Evolutionary conservation across 108 stramenopile species (phyloP).

Genomic region (Stephanodiscus triporus): DNA sequence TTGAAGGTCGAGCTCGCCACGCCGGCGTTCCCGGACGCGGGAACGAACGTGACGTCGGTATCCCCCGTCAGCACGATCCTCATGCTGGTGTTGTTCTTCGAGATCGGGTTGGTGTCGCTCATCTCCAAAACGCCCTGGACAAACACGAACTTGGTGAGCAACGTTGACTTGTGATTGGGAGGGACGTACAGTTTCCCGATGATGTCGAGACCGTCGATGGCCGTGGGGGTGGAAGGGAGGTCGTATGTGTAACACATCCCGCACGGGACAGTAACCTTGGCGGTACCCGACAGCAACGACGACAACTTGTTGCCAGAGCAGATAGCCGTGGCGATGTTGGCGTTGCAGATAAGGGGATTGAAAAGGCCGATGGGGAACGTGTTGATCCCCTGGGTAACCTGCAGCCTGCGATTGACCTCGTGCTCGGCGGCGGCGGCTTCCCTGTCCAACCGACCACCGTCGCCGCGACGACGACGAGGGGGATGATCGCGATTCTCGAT

Average conservation of each 20-base stretch:
- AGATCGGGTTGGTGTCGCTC: conserved; percentile 44
- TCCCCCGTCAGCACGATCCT: conserved; percentile 55
- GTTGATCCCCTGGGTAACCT: conserved; percentile 3
- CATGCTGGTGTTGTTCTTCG: conserved; percentile 48
- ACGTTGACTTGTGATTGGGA: conserved; percentile 38
- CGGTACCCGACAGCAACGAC: conserved; percentile 19
- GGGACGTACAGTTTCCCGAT: conserved; percentile 61
- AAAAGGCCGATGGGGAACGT: conserved; percentile 30
- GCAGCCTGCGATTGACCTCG: not conserved
- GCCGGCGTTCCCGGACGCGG: conserved; percentile 37
- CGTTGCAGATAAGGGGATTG: conserved; percentile 33
- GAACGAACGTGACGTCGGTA: conserved; percentile 37
- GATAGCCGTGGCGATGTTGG: conserved; percentile 10
- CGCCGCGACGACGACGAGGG: not conserved
- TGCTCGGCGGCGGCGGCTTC: not conserved
- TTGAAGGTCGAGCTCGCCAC: conserved; percentile 44
- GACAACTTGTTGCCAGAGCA: conserved; percentile 12
- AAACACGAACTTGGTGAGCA: conserved; percentile 60
- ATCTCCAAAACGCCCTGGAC: conserved; percentile 77
- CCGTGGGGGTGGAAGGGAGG: not conserved
- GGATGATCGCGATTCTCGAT: not conserved
- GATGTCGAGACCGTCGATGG: conserved; percentile 56
- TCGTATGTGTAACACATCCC: conserved; percentile 43
- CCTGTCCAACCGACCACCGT: not conserved
- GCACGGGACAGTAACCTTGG: conserved; percentile 22